Conservation (phyloP, 805 yeast genomes). For the Candida ulmi region DNA sequence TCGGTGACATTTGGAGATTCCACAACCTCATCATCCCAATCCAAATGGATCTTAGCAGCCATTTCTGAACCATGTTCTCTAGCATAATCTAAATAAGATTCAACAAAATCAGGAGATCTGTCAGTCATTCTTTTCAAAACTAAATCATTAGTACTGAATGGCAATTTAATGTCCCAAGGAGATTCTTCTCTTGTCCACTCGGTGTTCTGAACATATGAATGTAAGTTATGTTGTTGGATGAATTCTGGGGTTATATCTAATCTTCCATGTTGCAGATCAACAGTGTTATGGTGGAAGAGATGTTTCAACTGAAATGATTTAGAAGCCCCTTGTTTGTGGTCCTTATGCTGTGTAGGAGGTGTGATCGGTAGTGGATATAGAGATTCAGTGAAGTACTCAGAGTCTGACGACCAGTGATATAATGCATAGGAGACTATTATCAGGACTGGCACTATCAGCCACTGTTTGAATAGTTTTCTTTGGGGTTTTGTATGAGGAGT, state of each 20-base stretch:
- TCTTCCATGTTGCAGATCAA: constrained; percentile 38
- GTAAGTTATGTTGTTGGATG: constrained; percentile 16
- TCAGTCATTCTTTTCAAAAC: constrained; percentile 33
- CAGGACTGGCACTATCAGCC: background rate
- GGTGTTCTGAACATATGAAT: background rate
- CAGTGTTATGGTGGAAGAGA: constrained; percentile 57
- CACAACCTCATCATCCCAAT: constrained; percentile 58
- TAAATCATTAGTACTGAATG: constrained; percentile 20
- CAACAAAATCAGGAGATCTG: constrained; percentile 57
- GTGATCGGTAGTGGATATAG: background rate
- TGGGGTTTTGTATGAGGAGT: no score
- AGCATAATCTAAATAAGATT: constrained; percentile 59
- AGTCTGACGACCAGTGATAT: background rate
- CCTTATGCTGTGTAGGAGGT: background rate
- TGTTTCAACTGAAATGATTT: constrained; percentile 40
- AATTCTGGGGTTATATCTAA: constrained; percentile 44
- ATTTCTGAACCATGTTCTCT: constrained; percentile 26
- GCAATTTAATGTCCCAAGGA: constrained; percentile 35
- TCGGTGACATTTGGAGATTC: constrained; percentile 73
- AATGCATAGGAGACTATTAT: background rate
- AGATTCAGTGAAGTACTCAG: background rate
- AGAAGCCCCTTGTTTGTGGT: background rate
- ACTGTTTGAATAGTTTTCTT: background rate
- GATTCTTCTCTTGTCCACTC: constrained; percentile 25
- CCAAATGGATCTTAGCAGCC: constrained; percentile 39